phyloP scores from a whole-genome alignment of 2,329 filamentous ascomycete species.

The Aaosphaeria arxii region DNA sequence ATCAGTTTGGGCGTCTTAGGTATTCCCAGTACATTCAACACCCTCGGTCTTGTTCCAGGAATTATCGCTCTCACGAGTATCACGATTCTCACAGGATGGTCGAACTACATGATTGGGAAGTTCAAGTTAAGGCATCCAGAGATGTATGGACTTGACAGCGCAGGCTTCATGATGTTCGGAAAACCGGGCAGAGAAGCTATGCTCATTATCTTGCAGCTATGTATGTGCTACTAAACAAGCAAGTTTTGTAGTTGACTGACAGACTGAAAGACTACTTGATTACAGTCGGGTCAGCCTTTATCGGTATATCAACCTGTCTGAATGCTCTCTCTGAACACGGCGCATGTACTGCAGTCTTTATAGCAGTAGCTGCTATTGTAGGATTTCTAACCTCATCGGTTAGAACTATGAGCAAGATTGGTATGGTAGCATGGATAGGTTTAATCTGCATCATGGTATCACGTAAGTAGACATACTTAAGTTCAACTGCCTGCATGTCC shows the following conservation, averaged over 20 bases:
- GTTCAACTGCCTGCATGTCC: constrained; percentile 57
- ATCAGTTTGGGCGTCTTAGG: constrained; percentile 46
- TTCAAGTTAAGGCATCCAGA: neutral
- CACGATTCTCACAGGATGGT: constrained; percentile 45
- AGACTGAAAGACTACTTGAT: neutral
- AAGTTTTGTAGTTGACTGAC: neutral
- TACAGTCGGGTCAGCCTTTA: neutral
- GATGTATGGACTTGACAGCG: neutral
- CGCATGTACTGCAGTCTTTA: constrained; percentile 64
- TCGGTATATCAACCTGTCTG: constrained; percentile 26
- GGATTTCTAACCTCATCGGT: constrained; percentile 52
- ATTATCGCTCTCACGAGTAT: constrained; percentile 42
- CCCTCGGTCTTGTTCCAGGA: constrained; percentile 52
- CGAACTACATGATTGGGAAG: neutral
- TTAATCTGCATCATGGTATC: neutral
- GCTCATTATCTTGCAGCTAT: neutral
- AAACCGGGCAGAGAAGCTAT: neutral
- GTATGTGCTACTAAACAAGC: neutral
- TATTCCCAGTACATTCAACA: constrained; percentile 50
- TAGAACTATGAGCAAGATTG: neutral
- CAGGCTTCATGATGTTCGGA: neutral
- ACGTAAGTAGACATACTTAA: constrained; percentile 15
- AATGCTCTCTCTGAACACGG: constrained; percentile 58
- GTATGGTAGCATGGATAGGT: neutral
- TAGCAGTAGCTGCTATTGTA: constrained; percentile 56